Conservation (phyloP, 2,329 filamentous ascomycete species). For the Aspergillus ustus region DNA sequence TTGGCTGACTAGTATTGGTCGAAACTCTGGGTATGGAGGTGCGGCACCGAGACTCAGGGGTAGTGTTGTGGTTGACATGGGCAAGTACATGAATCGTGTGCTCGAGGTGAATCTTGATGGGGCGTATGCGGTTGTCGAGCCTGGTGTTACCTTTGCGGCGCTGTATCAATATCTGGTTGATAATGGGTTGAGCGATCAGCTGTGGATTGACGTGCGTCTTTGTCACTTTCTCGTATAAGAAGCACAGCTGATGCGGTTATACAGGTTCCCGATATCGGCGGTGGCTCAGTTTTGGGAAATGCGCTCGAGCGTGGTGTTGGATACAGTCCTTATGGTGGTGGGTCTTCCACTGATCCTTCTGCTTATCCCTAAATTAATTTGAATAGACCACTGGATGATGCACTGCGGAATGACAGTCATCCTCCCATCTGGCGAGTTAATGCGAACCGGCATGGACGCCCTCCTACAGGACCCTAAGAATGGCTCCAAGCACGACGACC, state of each 20-base stretch:
- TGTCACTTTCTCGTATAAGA: background rate
- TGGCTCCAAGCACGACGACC: background rate
- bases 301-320: slow-evolving; percentile 53
- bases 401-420: slow-evolving; percentile 51
- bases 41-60: slow-evolving; percentile 52
- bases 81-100: slow-evolving; percentile 54
- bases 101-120: slow-evolving; percentile 56
- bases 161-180: slow-evolving; percentile 47
- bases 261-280: slow-evolving; percentile 37
- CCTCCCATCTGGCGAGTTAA: slow-evolving; percentile 50
- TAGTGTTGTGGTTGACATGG: slow-evolving; percentile 51
- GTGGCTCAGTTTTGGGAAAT: slow-evolving; percentile 51
- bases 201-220: background rate
- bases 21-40: slow-evolving; percentile 58
- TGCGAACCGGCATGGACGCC: slow-evolving; percentile 55
- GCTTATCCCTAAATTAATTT: background rate
- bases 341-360: background rate
- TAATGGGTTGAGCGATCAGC: background rate
- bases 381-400: slow-evolving; percentile 1
- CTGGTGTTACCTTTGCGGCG: slow-evolving; percentile 59
- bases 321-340: slow-evolving; percentile 46
- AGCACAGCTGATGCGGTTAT: background rate
- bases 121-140: slow-evolving; percentile 59
- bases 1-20: slow-evolving; percentile 9
- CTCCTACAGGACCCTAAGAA: slow-evolving; percentile 4